Evolutionary conservation across 2,329 filamentous ascomycete genomes (phyloP).

Genomic region (Calonectria multiphialidica): DNA sequence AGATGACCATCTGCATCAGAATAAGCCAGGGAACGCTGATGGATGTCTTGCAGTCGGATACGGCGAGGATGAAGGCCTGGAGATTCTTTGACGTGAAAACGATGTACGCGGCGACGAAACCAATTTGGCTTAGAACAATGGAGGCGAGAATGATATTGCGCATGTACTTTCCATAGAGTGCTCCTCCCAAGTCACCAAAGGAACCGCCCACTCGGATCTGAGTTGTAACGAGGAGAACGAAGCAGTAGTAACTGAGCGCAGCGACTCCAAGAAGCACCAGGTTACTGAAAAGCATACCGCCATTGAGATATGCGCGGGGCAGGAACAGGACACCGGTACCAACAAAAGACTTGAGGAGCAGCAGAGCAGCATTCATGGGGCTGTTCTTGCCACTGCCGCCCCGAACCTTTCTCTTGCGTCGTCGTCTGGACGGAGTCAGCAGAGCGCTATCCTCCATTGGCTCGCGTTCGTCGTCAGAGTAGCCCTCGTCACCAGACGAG

Average conservation of each 20-base stretch:
- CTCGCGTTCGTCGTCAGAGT: constrained; percentile 77
- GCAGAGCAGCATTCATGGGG: constrained; percentile 81
- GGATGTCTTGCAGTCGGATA: constrained; percentile 86
- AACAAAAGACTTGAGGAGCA: constrained; percentile 97
- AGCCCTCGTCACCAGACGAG: constrained; percentile 78
- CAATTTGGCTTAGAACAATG: constrained; percentile 94
- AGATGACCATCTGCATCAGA: constrained; percentile 94
- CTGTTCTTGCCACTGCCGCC: constrained; percentile 81
- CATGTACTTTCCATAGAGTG: constrained; percentile 93
- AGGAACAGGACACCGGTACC: constrained; percentile 96
- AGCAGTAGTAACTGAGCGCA: constrained; percentile 94
- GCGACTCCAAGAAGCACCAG: constrained; percentile 89
- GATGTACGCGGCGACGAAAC: constrained; percentile 94
- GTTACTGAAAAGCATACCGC: constrained; percentile 97
- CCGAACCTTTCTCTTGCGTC: constrained; percentile 81
- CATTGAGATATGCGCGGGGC: constrained; percentile 92
- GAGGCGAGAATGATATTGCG: constrained; percentile 87
- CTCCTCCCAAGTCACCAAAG: constrained; percentile 95
- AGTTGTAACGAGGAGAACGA: constrained; percentile 91
- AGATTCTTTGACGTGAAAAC: constrained; percentile 97
- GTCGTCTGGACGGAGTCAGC: constrained; percentile 79
- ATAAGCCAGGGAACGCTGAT: constrained; percentile 93
- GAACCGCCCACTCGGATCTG: constrained; percentile 90
- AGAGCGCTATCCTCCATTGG: constrained; percentile 91
- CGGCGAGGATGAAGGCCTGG: constrained; percentile 93